Evolutionary conservation across 148 eudicot species (phyloP).

Genomic region (Vaccinium vitisidaea): DNA sequence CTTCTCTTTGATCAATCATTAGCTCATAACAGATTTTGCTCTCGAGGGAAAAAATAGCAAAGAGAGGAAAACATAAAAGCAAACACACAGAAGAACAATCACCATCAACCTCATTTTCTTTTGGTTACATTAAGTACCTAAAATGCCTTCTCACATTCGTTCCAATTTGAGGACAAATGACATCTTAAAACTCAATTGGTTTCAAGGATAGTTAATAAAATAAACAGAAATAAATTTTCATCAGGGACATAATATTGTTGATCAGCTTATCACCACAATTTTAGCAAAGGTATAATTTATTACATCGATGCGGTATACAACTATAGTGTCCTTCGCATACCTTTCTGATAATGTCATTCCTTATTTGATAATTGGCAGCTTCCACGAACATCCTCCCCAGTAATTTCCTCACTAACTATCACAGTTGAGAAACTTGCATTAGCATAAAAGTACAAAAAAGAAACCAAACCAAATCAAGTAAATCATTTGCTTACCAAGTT

Average conservation of each 20-base stretch:
- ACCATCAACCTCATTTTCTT: not conserved
- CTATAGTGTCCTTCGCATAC: slow-evolving; percentile 25
- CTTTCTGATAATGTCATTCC: slow-evolving; percentile 57
- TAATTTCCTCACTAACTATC: slow-evolving; percentile 52
- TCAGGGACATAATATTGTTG: not conserved
- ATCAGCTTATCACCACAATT: not conserved
- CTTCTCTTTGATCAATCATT: not conserved
- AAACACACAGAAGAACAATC: not conserved
- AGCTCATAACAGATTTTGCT: not conserved
- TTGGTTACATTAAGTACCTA: not conserved
- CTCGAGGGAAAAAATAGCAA: not conserved
- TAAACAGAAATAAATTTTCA: not conserved
- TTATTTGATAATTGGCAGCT: slow-evolving; percentile 72
- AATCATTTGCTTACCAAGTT: slow-evolving; percentile 33
- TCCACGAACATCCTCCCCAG: slow-evolving; percentile 57
- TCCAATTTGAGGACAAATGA: not conserved
- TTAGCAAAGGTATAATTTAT: not conserved
- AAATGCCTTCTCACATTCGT: not conserved
- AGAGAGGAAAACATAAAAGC: not conserved
- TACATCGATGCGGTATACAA: not conserved
- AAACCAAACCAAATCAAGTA: slow-evolving; percentile 15
- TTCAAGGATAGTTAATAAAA: not conserved
- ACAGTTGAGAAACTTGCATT: slow-evolving; percentile 2
- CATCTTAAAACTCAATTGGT: not conserved
- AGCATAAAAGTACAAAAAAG: slow-evolving; percentile 4